Base-by-base conservation (phyloP, 2,329 filamentous ascomycete species). In the Pyrenophora tritici-repentis region DNA sequence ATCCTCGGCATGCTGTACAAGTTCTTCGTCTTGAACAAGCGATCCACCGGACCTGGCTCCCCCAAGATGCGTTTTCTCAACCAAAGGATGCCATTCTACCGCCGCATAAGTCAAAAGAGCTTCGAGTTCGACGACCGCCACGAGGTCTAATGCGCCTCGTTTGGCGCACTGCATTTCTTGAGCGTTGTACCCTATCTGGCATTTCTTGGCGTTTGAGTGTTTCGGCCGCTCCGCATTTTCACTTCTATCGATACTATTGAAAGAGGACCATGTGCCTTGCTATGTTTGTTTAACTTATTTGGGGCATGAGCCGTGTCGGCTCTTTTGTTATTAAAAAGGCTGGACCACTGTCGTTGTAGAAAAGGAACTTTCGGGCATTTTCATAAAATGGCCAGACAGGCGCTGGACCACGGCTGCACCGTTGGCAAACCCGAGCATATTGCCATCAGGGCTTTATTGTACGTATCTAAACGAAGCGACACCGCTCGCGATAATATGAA, bases 1-100 rank as follows among this genome's bases (percentile, higher is more conserved):
- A 71, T 83, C 8, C 79, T 82, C 14, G 73, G 79, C 47, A 70
- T 75, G 47, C 61, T 81, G 34, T 84, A 81, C 76, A 81, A 79
- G 73, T 66, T 77, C 26, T 83, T 82, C 56, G 75, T 71, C 49
- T 34, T 63, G 67, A 67, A 63, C 65, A 68, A 56, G 40, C 58
- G 62, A 37, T 55, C 55, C 1, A 44, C 39, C 29, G 59, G 56
- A 16, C 63, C 63, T 5, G 53, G 52, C 5, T 44, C 50, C 16
- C 56, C 53, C 47, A 67, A 58, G 42, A 24, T 51, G 42, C 56
- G 58, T 14, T 53, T 50, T 39, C 32, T 57, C 16, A 50, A 51
- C 37, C 60, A 66, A 16, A 59, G 70, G 26, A 56, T 72, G 36
- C 69, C 68, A 4, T 73, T 72, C 45, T 73, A 72, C 57, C 66